These are phyloP conservation scores for Croton laevigatus DNA, from an alignment of 441 rosid genomes.

Conservation along the genomic window DNA sequence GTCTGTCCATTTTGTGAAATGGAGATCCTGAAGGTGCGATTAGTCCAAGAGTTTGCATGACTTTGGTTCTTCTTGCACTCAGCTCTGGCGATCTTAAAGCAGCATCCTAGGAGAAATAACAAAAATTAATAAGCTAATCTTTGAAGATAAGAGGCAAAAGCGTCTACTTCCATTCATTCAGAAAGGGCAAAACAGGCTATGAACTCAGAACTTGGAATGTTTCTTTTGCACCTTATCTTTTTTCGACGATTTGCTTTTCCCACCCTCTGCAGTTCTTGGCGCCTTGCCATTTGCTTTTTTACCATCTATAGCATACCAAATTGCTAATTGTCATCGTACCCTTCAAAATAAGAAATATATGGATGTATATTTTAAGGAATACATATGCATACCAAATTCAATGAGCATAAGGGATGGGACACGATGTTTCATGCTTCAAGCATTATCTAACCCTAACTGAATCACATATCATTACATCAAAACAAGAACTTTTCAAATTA, in stretches of 20 bases:
- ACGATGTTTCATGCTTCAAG: background rate
- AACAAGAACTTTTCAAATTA: background rate
- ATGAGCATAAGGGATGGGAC: background rate
- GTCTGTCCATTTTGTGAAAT: slow-evolving; percentile 26
- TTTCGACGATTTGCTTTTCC: slow-evolving; percentile 13
- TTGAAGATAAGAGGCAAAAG: background rate
- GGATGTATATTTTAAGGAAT: background rate
- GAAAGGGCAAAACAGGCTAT: slow-evolving; percentile 2
- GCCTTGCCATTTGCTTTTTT: slow-evolving; percentile 1
- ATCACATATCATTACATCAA: background rate
- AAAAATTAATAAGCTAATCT: background rate
- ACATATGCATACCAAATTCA: background rate
- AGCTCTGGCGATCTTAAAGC: slow-evolving; percentile 31
- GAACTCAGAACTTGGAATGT: slow-evolving; percentile 26
- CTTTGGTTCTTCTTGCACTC: slow-evolving; percentile 46
- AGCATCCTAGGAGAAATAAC: slow-evolving; percentile 26
- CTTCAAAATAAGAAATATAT: background rate
- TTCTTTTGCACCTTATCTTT: slow-evolving; percentile 12
- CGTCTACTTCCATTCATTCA: background rate
- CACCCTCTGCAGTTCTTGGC: background rate
- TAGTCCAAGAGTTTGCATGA: slow-evolving; percentile 61
- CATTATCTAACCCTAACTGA: background rate
- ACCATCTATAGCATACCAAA: background rate
- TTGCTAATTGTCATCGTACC: background rate
- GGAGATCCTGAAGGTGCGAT: slow-evolving; percentile 65